phyloP scores from a whole-genome alignment of 768 basidiomycete genomes.

The Auricularia heimuer region DNA sequence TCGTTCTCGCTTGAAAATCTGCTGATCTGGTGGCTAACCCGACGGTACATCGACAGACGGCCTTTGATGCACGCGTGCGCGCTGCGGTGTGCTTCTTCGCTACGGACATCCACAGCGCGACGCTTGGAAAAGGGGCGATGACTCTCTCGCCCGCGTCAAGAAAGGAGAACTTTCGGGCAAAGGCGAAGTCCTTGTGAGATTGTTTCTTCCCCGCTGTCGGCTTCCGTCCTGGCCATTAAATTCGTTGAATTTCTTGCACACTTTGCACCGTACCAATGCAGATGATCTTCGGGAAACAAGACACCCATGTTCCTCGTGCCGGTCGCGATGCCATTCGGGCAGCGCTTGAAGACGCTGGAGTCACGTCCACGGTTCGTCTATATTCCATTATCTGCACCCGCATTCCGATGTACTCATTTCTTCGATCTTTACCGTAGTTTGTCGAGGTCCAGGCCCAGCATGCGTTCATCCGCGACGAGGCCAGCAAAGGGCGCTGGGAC shows the following conservation, averaged over 20 bases:
- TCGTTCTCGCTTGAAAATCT: constrained; percentile 7
- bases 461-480: constrained; percentile 89
- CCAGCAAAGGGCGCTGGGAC: constrained; percentile 92
- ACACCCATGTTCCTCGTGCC: constrained; percentile 84
- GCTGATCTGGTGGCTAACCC: no score
- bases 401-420: no score
- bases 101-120: constrained; percentile 83
- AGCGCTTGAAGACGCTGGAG: constrained; percentile 70
- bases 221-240: no score
- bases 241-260: no score
- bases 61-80: constrained; percentile 76
- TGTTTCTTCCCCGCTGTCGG: background rate
- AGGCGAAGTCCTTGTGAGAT: constrained; percentile 72
- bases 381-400: no score
- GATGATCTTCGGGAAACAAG: constrained; percentile 98
- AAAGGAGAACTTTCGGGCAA: constrained; percentile 70
- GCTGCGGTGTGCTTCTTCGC: constrained; percentile 91
- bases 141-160: constrained; percentile 63
- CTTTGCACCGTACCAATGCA: constrained; percentile 18
- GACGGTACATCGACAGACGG: constrained; percentile 42
- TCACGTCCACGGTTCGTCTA: constrained; percentile 53
- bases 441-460: constrained; percentile 96
- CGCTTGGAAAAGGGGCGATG: constrained; percentile 83
- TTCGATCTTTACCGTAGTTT: constrained; percentile 40
- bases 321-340: constrained; percentile 81